Conservation (phyloP, 2,329 filamentous ascomycete genomes). For the Neofusicoccum laricinum region DNA sequence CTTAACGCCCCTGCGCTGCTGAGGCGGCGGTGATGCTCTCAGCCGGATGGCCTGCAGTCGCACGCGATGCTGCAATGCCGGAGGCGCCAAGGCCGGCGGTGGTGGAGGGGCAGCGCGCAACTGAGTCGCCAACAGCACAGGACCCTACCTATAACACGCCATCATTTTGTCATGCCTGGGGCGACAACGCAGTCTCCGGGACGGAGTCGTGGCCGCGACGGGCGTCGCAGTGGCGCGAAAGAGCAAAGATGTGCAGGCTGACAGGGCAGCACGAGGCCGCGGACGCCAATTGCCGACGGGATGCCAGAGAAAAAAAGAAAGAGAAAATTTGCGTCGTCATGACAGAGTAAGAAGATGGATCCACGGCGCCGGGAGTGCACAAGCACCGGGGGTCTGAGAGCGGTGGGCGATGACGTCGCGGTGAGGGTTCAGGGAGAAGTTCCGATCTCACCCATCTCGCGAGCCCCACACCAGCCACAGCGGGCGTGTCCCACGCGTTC, state of each 20-base stretch:
- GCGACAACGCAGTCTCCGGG: background rate
- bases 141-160: background rate
- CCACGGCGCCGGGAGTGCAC: background rate
- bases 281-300: background rate
- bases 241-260: background rate
- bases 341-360: background rate
- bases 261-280: background rate
- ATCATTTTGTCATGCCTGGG: background rate
- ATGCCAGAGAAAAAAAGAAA: no score
- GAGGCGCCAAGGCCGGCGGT: no score
- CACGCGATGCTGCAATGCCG: background rate
- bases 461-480: slow-evolving; percentile 11
- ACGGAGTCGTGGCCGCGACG: background rate
- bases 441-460: background rate
- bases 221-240: background rate
- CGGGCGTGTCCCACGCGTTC: slow-evolving; percentile 2
- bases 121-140: background rate
- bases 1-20: no score
- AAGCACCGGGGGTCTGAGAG: background rate
- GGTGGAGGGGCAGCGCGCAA: background rate
- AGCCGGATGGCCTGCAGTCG: background rate
- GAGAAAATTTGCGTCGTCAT: background rate
- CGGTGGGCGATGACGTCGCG: background rate
- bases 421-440: background rate
- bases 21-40: no score